Conservation (phyloP, 805 yeast genomes). For the Cephaloascus albidus region DNA sequence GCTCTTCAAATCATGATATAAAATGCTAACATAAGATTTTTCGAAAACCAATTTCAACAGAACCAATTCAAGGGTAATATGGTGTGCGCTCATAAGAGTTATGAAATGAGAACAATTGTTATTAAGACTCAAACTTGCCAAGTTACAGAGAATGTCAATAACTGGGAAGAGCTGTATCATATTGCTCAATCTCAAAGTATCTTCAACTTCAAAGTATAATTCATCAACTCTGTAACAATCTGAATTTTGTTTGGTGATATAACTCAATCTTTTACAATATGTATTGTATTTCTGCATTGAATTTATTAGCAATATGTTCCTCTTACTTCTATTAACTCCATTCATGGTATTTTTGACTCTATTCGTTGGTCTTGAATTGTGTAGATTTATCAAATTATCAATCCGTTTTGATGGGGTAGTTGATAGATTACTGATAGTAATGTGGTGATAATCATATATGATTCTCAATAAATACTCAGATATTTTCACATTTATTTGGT, state of each 20-base stretch:
- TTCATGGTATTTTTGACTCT: neutral
- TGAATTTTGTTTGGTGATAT: neutral
- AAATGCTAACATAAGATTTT: neutral
- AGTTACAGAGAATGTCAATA: neutral
- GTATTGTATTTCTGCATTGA: neutral
- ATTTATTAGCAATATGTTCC: neutral
- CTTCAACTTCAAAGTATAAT: neutral
- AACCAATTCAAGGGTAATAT: too few relatives aligned
- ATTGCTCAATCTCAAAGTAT: neutral
- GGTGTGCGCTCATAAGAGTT: too few relatives aligned
- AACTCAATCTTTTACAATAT: neutral
- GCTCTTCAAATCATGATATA: neutral
- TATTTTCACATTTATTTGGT: neutral
- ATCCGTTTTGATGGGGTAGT: neutral
- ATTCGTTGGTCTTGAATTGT: neutral
- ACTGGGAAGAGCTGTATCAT: neutral
- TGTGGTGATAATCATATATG: neutral
- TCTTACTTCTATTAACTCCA: neutral
- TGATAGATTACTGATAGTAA: neutral
- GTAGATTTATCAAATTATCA: neutral
- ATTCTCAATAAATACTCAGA: neutral
- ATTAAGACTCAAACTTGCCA: neutral
- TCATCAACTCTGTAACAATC: neutral
- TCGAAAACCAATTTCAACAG: neutral
- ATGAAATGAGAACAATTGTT: neutral